Evolutionary conservation across 345 rosid genomes (phyloP), one percentile per base, ranked within the genome.

Genomic region (Aurinia saxatilis): DNA sequence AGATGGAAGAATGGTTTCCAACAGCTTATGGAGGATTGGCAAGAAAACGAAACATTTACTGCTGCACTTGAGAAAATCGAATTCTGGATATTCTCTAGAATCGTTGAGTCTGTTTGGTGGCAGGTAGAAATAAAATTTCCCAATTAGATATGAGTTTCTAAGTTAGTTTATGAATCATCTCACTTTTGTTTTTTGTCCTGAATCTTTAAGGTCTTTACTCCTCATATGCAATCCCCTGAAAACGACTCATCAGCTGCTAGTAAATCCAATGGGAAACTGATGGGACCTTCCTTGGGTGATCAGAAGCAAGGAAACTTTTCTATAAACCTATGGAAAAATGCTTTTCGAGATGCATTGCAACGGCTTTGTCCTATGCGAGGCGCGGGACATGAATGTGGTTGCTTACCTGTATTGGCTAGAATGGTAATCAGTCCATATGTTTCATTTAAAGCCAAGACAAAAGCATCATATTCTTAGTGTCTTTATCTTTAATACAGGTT

Each of bases 101-200:
- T 84, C 36, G 92, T 90, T 0, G 95, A 90, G 80, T 90, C 99
- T 7, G 81, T 90, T 30, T 90, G 97, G 99, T 90, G 99, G 97
- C 97, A 93, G 99, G 99, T 90, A 81, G 13, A 36, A 10, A 45
- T 16, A 27, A 40, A 8, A 66, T 52, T 15, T 53, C 5, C 29
- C 46, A 3, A 11, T 31, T 18, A 42, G 9, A 7, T 18, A 35
- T 17, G 29, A 56, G 58, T 9, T 42, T 59, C 33, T n/a, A 44
- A 27, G 36, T 64, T 57, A n/a, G 17, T 27, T 29, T 13, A 30
- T 60, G 49, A n/a, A 60, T 31, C 38, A 60, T 69, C 67, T 53
- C 42, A 35, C 33, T 45, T 29, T 41, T 57, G 14, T 65, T 50
- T 0, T 29, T 45, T 61, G 33, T 56, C 12, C n/a, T 62, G 30